A percentile compares a stretch with the other conserved stretches of the same genome.
Evolutionary conservation across 2,329 filamentous ascomycete genomes (phyloP).

Genomic region (Diaporthe citri): DNA sequence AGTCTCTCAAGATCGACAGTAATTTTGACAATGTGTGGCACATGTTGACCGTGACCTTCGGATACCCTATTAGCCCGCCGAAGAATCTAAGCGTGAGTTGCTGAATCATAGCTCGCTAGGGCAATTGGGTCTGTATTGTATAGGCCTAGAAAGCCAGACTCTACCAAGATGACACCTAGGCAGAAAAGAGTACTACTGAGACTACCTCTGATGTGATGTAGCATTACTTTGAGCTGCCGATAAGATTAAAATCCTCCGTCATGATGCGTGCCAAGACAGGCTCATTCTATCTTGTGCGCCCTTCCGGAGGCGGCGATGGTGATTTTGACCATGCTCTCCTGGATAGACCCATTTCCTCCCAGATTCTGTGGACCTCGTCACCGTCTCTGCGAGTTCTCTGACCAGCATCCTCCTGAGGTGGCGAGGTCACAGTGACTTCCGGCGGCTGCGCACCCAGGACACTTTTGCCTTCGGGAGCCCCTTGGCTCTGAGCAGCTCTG

Average conservation of each 20-base stretch:
- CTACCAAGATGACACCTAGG: too few species aligned
- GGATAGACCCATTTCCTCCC: slow-evolving; percentile 30
- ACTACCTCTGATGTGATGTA: neutral
- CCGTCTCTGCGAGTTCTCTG: neutral
- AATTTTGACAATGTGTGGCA: too few species aligned
- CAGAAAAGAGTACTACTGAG: neutral
- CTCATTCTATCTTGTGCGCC: neutral
- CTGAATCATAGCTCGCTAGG: too few species aligned
- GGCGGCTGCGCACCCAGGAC: neutral
- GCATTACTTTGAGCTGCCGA: neutral
- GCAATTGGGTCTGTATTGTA: too few species aligned
- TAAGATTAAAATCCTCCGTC: neutral
- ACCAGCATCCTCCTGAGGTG: neutral
- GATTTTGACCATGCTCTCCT: slow-evolving; percentile 28
- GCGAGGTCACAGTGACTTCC: neutral
- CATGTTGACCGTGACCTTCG: too few species aligned
- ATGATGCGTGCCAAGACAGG: neutral
- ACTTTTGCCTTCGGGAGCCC: too few species aligned
- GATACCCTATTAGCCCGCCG: too few species aligned
- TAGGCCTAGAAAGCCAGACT: too few species aligned
- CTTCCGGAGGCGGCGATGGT: slow-evolving; percentile 9
- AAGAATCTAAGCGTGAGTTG: too few species aligned
- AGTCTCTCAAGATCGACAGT: too few species aligned
- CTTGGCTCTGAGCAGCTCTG: neutral
- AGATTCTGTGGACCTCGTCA: slow-evolving; percentile 29